Evolutionary conservation across 2,329 filamentous ascomycete genomes (phyloP), one percentile per base, ranked within the genome.

Genomic region (Neonectria faginata): DNA sequence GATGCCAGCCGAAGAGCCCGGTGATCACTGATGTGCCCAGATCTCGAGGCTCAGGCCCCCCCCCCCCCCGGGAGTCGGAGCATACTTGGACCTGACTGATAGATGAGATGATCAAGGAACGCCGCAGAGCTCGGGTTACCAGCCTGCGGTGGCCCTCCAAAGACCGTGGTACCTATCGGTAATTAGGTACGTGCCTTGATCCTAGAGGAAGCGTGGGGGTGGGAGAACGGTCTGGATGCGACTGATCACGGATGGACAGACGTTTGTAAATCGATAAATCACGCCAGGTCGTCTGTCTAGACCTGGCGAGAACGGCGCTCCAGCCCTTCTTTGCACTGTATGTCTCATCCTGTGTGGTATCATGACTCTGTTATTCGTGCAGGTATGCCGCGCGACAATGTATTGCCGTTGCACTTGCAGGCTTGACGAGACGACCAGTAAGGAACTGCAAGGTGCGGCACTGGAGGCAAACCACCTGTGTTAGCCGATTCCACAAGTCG

Each of bases 171-270:
- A 51, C 48, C 27, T 18, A 33, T 53, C 60, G 66, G 57, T 66
- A 66, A 64, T 66, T 68, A 66, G 55, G 52, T 66, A 64, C 44
- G 48, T 44, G 54, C 52, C 53, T 64, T 64, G 55, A 44, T 59
- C 45, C 42, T 33, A 36, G 50, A 51, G 55, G 41, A 27, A 18
- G 55, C 50, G 60, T 61, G 64, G 64, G 60, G 60, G 66, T 61
- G 64, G 36, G 39, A 51, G 29, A 31, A 11, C 22, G 44, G 64
- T 48, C 57, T 64, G 54, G 51, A 55, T 48, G 42, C 55, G 60
- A 56, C 48, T 62, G 53, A 61, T 50, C 27, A 47, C 31, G 41
- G 51, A 41, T 42, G 48, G 53, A 55, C 58, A 57, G 58, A 57
- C 50, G 44, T 53, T 59, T 54, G 57, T 51, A 50, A 25, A 59